A percentile compares a stretch with the other conserved stretches of the same genome.
These are phyloP conservation scores for Exophiala sideris DNA, from an alignment of 2,329 filamentous ascomycete species.

Conservation along the genomic window DNA sequence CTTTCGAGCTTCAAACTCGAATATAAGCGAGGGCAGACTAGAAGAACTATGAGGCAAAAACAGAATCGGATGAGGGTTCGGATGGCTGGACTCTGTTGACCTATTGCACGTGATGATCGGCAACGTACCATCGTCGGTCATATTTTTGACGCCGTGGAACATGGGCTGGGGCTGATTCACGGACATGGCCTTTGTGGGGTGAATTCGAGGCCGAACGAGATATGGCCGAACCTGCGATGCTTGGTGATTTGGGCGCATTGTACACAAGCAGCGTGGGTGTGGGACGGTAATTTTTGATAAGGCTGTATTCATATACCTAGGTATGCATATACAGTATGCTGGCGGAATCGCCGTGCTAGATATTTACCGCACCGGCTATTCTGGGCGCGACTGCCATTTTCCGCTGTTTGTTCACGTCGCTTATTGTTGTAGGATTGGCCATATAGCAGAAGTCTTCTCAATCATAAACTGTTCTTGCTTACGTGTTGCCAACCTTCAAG, in stretches of 20 bases:
- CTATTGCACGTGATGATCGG: constrained; percentile 10
- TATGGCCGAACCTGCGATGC: too few relatives aligned
- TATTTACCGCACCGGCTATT: too few relatives aligned
- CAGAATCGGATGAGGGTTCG: neutral
- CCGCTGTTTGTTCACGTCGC: too few relatives aligned
- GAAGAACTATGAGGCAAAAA: neutral
- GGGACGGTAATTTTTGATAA: neutral
- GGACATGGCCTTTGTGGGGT: neutral
- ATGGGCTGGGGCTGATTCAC: neutral
- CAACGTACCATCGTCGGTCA: neutral
- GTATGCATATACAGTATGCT: neutral
- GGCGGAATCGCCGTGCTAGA: neutral
- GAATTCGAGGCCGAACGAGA: constrained; percentile 1
- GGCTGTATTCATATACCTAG: neutral
- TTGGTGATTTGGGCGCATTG: neutral
- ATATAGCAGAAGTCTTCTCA: neutral
- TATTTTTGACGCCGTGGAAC: constrained; percentile 14
- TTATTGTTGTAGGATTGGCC: neutral
- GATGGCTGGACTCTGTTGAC: neutral
- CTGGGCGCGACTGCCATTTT: too few relatives aligned
- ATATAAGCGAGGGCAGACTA: neutral
- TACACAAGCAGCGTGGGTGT: neutral
- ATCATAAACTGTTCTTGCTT: neutral
- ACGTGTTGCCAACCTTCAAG: neutral
- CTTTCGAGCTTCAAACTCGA: neutral